Evolutionary conservation across 352 stramenopile genomes (phyloP).

Genomic region (Pythium myriotylum): DNA sequence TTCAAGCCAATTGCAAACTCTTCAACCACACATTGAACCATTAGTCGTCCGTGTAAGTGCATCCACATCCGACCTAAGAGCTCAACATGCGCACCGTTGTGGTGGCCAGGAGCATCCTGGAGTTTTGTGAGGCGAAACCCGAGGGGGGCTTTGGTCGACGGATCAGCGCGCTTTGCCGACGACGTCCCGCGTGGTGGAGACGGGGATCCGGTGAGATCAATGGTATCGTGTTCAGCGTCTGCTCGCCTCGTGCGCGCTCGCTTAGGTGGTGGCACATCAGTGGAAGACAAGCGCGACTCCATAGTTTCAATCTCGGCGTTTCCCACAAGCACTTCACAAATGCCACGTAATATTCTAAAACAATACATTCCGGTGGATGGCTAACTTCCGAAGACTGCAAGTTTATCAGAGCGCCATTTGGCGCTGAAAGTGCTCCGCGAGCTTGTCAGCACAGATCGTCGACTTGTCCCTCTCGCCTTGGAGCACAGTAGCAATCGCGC

Average conservation of each 20-base stretch:
- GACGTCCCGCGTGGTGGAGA: background rate
- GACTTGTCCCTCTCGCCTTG: conserved; percentile 37
- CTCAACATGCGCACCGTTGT: conserved; percentile 16
- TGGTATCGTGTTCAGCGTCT: background rate
- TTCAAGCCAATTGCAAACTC: conserved; percentile 43
- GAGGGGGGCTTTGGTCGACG: background rate
- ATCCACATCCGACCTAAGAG: too few species aligned
- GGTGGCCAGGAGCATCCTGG: conserved; percentile 15
- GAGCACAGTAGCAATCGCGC: conserved; percentile 50
- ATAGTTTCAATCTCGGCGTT: too few species aligned
- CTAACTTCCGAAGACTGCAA: too few species aligned
- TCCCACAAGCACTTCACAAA: background rate
- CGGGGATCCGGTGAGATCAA: conserved; percentile 7
- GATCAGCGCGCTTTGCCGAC: background rate
- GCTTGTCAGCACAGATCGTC: conserved; percentile 57
- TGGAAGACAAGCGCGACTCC: too few species aligned
- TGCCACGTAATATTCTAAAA: background rate
- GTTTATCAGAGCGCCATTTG: too few species aligned
- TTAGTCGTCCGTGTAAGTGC: too few species aligned
- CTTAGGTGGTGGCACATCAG: background rate
- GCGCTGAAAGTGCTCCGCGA: conserved; percentile 61
- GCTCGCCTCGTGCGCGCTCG: background rate
- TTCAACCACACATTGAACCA: conserved; percentile 11
- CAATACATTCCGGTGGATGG: too few species aligned
- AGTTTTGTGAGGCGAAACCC: conserved; percentile 28